These are phyloP conservation scores for Thozetella sp. DNA, from an alignment of 495 filamentous ascomycete genomes.

Conservation along the genomic window DNA sequence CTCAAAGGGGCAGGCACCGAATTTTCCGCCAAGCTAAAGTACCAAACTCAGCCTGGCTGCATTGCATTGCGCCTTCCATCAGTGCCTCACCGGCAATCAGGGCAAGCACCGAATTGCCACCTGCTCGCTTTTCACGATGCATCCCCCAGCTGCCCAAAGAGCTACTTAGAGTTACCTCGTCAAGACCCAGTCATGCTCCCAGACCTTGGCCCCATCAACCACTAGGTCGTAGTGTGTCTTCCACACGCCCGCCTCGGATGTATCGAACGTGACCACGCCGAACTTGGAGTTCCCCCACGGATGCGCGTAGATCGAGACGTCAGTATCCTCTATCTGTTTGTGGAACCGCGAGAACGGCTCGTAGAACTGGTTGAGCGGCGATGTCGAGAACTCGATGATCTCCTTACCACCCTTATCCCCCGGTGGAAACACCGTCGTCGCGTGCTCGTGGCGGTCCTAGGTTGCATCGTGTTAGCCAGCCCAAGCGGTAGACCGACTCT, in stretches of 20 bases:
- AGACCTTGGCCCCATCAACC: not conserved
- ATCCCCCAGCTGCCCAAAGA: too few relatives aligned
- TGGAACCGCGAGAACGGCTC: constrained; percentile 1
- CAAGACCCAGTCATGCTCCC: not conserved
- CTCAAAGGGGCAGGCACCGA: too few relatives aligned
- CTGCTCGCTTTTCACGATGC: too few relatives aligned
- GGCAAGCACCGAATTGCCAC: too few relatives aligned
- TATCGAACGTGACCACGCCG: not conserved
- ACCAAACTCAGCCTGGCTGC: too few relatives aligned
- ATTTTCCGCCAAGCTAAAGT: too few relatives aligned
- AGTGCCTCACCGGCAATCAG: too few relatives aligned
- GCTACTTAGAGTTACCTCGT: too few relatives aligned
- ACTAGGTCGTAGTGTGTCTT: not conserved
- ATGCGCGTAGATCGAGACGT: not conserved
- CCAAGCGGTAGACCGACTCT: not conserved
- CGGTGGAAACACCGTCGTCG: not conserved
- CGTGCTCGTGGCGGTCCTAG: constrained; percentile 1
- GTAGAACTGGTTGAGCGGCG: constrained; percentile 1
- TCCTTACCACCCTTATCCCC: not conserved
- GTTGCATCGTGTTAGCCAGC: not conserved
- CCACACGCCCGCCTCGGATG: not conserved
- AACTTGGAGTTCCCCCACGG: not conserved
- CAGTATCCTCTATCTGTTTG: not conserved
- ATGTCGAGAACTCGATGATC: not conserved
- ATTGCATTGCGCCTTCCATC: too few relatives aligned